Evolutionary conservation across 2,329 filamentous ascomycete genomes (phyloP).

Genomic region (Dissoconium aciculare): DNA sequence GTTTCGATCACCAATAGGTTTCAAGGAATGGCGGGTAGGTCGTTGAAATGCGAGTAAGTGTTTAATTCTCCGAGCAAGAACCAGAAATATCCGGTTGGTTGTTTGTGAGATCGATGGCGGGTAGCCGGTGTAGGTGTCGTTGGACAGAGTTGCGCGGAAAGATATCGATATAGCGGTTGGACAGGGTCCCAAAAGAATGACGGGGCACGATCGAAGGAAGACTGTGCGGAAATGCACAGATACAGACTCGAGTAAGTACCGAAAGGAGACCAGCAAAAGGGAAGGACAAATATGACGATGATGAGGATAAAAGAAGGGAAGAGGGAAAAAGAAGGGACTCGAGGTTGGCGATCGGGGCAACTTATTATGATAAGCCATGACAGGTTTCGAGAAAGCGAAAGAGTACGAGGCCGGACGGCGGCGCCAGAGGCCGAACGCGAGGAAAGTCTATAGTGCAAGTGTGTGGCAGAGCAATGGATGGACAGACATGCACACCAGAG

Average conservation of each 20-base stretch:
- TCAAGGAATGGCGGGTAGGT: conserved; percentile 9
- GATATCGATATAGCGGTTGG: neutral
- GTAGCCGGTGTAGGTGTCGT: neutral
- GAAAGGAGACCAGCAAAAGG: conserved; percentile 12
- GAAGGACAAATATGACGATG: conserved; percentile 15
- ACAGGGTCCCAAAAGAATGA: conserved; percentile 13
- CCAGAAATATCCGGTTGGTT: neutral
- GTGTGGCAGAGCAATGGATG: too few relatives aligned
- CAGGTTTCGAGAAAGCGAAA: too few relatives aligned
- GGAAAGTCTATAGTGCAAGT: too few relatives aligned
- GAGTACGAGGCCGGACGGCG: too few relatives aligned
- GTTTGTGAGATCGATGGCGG: neutral
- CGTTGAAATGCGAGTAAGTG: conserved; percentile 5
- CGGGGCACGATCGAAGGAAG: too few relatives aligned
- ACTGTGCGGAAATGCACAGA: conserved; percentile 7
- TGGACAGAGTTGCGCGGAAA: neutral
- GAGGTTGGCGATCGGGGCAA: too few relatives aligned
- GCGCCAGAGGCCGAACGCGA: too few relatives aligned
- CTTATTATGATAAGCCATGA: too few relatives aligned
- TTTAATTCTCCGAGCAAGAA: too few relatives aligned
- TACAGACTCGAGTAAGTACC: conserved; percentile 12
- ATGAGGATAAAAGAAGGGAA: conserved; percentile 16
- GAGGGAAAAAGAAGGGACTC: conserved; percentile 12
- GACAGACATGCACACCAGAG: conserved; percentile 14
- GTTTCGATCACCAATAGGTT: conserved; percentile 6